phyloP scores from a whole-genome alignment of 805 yeast genomes.

The Torulaspora gathmanii region DNA sequence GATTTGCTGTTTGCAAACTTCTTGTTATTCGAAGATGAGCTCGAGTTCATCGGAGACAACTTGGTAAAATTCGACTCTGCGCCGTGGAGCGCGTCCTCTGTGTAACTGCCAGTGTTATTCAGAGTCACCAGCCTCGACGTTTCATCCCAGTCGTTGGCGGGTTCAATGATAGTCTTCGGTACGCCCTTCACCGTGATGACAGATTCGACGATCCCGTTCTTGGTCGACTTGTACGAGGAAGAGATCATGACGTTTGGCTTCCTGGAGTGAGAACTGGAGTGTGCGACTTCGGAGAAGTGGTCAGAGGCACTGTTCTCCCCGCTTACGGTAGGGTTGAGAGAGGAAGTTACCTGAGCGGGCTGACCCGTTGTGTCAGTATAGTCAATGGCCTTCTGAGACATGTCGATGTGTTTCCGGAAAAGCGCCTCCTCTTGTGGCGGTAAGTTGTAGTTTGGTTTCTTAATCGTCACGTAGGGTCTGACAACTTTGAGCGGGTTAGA shows the following conservation, averaged over 20 bases:
- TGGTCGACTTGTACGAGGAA: conserved; percentile 26
- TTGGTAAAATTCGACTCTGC: not conserved
- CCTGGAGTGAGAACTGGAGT: not conserved
- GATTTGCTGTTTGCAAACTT: not conserved
- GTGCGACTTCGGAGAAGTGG: conserved; percentile 1
- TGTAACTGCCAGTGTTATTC: conserved; percentile 2
- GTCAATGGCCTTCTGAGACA: conserved; percentile 11
- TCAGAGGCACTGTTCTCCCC: not conserved
- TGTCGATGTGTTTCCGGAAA: conserved; percentile 11
- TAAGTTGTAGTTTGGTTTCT: conserved; percentile 40
- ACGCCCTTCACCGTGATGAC: conserved; percentile 82
- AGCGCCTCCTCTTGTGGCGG: conserved; percentile 4
- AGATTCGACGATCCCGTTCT: conserved; percentile 62
- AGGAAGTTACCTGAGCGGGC: conserved; percentile 15
- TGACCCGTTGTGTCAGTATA: conserved; percentile 14
- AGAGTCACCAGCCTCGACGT: conserved; percentile 5
- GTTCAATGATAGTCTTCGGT: conserved; percentile 78
- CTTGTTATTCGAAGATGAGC: not conserved
- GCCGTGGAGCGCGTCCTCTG: conserved; percentile 1
- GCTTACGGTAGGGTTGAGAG: not conserved
- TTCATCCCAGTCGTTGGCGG: conserved; percentile 45
- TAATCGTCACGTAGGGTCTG: conserved; percentile 63
- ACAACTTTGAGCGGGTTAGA: conserved; percentile 63
- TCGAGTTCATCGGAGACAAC: not conserved
- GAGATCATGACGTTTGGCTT: conserved; percentile 15